These are phyloP conservation scores for Monosporozyma solicola DNA, from an alignment of 805 yeast species.

Conservation along the genomic window DNA sequence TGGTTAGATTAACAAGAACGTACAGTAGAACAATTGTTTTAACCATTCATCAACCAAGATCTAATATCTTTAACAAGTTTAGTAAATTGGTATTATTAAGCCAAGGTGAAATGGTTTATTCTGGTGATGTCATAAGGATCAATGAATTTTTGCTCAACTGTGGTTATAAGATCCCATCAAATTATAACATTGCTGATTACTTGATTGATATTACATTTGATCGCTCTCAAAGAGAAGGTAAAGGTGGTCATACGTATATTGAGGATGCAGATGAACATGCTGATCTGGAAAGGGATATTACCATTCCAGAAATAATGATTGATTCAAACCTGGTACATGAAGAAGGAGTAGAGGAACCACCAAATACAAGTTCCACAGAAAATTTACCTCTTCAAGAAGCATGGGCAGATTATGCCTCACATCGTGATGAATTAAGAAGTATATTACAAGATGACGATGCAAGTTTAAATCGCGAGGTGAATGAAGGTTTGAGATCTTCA, in stretches of 20 bases:
- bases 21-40: conserved; percentile 82
- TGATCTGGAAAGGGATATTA: conserved; percentile 3
- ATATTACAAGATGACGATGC: conserved; percentile 16
- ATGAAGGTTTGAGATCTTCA: not conserved
- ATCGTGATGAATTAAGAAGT: conserved; percentile 55
- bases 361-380: conserved; percentile 35
- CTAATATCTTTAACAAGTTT: conserved; percentile 87
- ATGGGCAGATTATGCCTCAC: conserved; percentile 81
- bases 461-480: conserved; percentile 8
- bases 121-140: conserved; percentile 74
- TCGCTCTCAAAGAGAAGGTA: conserved; percentile 7
- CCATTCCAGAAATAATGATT: not conserved
- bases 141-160: conserved; percentile 63
- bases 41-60: conserved; percentile 95
- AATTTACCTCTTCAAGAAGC: conserved; percentile 41
- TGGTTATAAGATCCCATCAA: conserved; percentile 79
- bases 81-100: conserved; percentile 75
- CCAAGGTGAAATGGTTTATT: conserved; percentile 76
- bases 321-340: not conserved
- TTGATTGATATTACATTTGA: conserved; percentile 84
- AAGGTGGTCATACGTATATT: conserved; percentile 3
- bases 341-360: not conserved
- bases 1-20: conserved; percentile 69
- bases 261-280: not conserved
- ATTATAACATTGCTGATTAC: conserved; percentile 90